Evolutionary conservation across 768 basidiomycete genomes (phyloP).

Genomic region (Tylopilus plumbeoviolaceoides): DNA sequence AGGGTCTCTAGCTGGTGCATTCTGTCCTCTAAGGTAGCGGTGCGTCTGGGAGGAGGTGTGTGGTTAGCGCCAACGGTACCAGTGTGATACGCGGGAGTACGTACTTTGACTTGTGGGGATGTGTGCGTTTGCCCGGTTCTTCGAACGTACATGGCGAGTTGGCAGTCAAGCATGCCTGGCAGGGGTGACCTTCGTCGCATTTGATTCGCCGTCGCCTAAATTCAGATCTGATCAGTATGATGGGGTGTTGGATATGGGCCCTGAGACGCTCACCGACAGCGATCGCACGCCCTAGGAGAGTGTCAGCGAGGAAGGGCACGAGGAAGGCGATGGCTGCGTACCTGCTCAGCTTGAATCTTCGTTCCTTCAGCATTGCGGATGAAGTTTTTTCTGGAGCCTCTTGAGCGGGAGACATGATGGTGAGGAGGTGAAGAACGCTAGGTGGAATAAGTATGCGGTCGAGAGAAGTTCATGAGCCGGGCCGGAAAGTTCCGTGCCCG

Average conservation of each 20-base stretch:
- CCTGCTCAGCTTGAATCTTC: slow-evolving; percentile 88
- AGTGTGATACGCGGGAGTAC: slow-evolving; percentile 26
- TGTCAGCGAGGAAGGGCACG: slow-evolving; percentile 5
- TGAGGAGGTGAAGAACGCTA: slow-evolving; percentile 1
- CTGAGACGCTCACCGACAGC: slow-evolving; percentile 66
- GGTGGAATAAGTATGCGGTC: slow-evolving; percentile 27
- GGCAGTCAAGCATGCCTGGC: slow-evolving; percentile 82
- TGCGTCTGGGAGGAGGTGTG: slow-evolving; percentile 46
- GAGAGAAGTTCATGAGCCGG: slow-evolving; percentile 15
- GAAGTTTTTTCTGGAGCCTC: slow-evolving; percentile 43
- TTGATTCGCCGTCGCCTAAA: slow-evolving; percentile 76
- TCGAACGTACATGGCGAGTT: slow-evolving; percentile 83
- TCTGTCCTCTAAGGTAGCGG: slow-evolving; percentile 79
- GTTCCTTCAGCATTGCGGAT: slow-evolving; percentile 62
- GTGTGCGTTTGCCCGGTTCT: slow-evolving; percentile 80
- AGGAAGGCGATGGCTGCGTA: slow-evolving; percentile 27
- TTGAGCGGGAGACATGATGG: slow-evolving; percentile 29
- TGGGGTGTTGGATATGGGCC: neutral
- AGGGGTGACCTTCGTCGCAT: slow-evolving; percentile 87
- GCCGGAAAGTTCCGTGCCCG: slow-evolving; percentile 24
- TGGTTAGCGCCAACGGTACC: slow-evolving; percentile 1
- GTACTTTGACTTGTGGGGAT: slow-evolving; percentile 86
- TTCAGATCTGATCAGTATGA: neutral
- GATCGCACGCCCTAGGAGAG: slow-evolving; percentile 75
- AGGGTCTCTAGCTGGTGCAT: slow-evolving; percentile 86